phyloP scores from a whole-genome alignment of 768 basidiomycete genomes.

The Coprinopsis marcescibilis region DNA sequence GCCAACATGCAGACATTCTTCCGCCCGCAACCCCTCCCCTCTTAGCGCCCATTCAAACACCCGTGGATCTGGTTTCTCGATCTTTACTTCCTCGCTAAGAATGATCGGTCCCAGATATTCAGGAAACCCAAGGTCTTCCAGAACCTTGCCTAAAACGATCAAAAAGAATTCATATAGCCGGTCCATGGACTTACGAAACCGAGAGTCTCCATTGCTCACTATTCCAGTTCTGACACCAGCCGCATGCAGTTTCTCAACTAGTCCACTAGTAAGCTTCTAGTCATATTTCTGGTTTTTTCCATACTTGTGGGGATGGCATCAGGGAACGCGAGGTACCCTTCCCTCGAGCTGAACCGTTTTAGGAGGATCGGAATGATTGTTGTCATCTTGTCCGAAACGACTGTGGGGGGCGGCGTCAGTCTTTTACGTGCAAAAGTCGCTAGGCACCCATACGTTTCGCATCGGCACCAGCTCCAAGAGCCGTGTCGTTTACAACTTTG shows the following conservation, averaged over 20 bases:
- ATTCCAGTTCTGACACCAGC: constrained; percentile 46
- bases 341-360: constrained; percentile 58
- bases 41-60: constrained; percentile 51
- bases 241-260: constrained; percentile 43
- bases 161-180: neutral
- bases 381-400: constrained; percentile 45
- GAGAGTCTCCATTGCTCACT: constrained; percentile 67
- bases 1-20: constrained; percentile 64
- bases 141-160: constrained; percentile 32
- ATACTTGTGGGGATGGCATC: constrained; percentile 29
- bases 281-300: neutral
- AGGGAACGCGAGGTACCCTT: constrained; percentile 51
- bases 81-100: constrained; percentile 63
- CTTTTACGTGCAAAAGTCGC: neutral
- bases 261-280: neutral
- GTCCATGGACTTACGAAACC: constrained; percentile 51
- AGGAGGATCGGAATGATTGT: constrained; percentile 58
- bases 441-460: constrained; percentile 34
- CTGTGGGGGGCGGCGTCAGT: constrained; percentile 26
- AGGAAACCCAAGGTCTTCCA: constrained; percentile 57
- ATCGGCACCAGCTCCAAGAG: constrained; percentile 69
- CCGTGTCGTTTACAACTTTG: constrained; percentile 71
- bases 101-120: constrained; percentile 46
- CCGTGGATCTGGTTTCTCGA: constrained; percentile 60
- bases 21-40: constrained; percentile 24